Evolutionary conservation across 1,139 yeast species (phyloP), one percentile per base, ranked within the genome.

Genomic region (Magnusiomyces paraingens): DNA sequence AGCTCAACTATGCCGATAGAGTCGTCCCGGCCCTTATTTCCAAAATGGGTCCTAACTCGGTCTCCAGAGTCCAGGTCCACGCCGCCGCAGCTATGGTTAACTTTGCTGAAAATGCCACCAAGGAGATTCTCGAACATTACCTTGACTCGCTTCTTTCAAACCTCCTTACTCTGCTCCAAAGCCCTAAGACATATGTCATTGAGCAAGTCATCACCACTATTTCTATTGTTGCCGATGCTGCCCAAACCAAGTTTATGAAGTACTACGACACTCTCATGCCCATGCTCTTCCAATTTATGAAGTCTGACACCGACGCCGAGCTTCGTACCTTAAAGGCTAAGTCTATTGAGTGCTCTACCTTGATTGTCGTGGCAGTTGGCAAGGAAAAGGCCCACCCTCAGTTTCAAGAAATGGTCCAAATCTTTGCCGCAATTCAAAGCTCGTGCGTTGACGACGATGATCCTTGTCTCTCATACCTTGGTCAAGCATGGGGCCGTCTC

Each of bases 31-130:
- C 95, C 4, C 78, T 93, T 60, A 87, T 91, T 55, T 84, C 95
- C 2, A 89, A 81, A 75, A 77, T 91, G 57, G 83, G 86, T 2
- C 75, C 73, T 59, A 76, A 77, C 56, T 81, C 87, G 21, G 90
- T 86, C 36, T 95, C 94, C 56, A 78, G 98, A 65, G 99, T 93
- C 29, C 98, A 91, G 72, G 90, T 97, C 0, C 99, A 93, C 67
- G 99, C 97, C 15, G 98, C 99, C 42, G 99, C 99, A 49, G 99
- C 99, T 0, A 76, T 93, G 64, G 98, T 93, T 47, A 93, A 93
- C 68, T 93, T 93, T 68, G 83, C 94, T 50, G 99, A 93, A 69
- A 90, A 86, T 59, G 96, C 99, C 2, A 74, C 90, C 4, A 87
- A 88, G 66, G 95, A 86, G 58, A 81, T 84, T 17, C 74, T 94